A percentile compares a stretch with the other conserved stretches of the same genome.
phyloP scores from a whole-genome alignment of 129 eudicot genomes.

The Chrysanthemum lavandulifolium region DNA sequence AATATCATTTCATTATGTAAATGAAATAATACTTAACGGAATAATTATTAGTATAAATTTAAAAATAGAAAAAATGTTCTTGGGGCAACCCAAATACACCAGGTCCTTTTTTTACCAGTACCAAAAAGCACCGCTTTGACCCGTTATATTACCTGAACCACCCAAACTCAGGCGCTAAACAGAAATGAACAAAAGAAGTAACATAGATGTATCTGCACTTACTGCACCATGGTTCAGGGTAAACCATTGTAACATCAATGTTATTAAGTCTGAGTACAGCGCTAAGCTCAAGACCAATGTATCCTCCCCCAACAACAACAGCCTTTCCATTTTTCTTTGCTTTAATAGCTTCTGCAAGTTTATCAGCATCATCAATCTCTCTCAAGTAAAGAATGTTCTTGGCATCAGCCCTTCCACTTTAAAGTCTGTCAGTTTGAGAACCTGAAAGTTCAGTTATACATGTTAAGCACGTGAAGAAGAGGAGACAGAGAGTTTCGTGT shows the following conservation, averaged over 20 bases:
- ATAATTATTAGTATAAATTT: too few relatives aligned
- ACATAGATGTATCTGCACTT: slow-evolving; percentile 43
- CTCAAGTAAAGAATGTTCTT: slow-evolving; percentile 87
- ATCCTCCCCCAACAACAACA: slow-evolving; percentile 96
- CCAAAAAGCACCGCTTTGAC: neutral
- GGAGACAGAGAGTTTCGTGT: neutral
- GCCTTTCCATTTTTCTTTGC: slow-evolving; percentile 91
- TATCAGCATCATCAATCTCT: slow-evolving; percentile 93
- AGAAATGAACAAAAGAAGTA: neutral
- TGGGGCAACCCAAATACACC: neutral
- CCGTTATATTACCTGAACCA: neutral
- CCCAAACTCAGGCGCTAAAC: neutral
- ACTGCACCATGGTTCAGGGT: slow-evolving; percentile 99
- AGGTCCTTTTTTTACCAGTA: too few relatives aligned
- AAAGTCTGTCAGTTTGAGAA: slow-evolving; percentile 78
- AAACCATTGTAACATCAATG: slow-evolving; percentile 85
- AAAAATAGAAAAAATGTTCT: neutral
- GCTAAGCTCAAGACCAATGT: slow-evolving; percentile 97
- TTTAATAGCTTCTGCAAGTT: slow-evolving; percentile 82
- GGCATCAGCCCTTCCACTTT: slow-evolving; percentile 89
- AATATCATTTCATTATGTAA: too few relatives aligned
- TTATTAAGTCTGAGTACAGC: slow-evolving; percentile 78
- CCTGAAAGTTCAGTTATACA: slow-evolving; percentile 45
- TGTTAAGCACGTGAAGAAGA: slow-evolving; percentile 1
- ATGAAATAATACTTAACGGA: too few relatives aligned